Evolutionary conservation across 1,284 basidiomycete species (phyloP), one percentile per base, ranked within the genome.

Genomic region (Sutorius eximius): DNA sequence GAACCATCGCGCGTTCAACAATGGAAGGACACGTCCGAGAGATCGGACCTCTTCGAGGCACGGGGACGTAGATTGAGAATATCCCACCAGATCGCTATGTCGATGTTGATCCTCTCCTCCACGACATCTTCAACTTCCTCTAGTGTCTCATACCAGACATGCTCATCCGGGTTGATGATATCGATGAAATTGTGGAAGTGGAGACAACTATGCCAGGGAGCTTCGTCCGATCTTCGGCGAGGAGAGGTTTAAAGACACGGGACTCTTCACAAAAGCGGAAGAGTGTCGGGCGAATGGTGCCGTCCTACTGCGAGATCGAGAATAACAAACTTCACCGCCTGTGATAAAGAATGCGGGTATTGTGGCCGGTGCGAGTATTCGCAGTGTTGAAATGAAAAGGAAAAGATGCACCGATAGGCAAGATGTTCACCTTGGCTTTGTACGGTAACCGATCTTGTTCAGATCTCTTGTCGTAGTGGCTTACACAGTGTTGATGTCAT

Each of bases 91-190:
- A 58, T 42, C 36, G 20, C 55, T 52, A 52, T 2, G 42, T 45
- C 33, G 37, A 53, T n/a, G 47, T 57, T 3, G 55, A 45, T 37
- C 18, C 37, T 6, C 47, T 43, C 2, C 30, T 45, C 11, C 49
- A 43, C 8, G 43, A 56, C 4, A 45, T 58, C 27, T 56, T 58
- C 55, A 57, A 58, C 27, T 52, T 56, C 36, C 8, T 45, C 38
- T 36, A 41, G n/a, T 56, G 55, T n/a, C 55, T 56, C 10, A 32
- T 52, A 8, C 37, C 55, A 37, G 43, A 56, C 15, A 24, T 52
- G 55, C 27, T 57, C 15, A 36, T 56, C n/a, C 43, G 32, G 32
- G 12, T 52, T 2, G 34, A 50, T 27, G 44, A 55, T n/a, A 12
- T 56, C 37, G n/a, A 12, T 29, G 47, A 45, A 5, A 0, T 32